Conservation (phyloP, 345 rosid species). For the Rhodamnia rubescens region DNA sequence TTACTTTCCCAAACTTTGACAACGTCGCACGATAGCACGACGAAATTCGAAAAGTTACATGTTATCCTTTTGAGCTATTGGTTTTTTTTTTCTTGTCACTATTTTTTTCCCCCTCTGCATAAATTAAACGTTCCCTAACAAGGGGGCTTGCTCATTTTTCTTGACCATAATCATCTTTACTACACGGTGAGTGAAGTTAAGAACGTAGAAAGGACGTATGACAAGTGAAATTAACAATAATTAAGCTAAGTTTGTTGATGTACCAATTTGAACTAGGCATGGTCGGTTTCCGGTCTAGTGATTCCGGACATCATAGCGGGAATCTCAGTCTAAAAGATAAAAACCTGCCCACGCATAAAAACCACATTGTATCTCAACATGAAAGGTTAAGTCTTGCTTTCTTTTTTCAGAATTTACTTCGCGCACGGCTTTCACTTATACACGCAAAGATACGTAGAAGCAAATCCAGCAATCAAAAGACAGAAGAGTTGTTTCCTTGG, state of each 20-base stretch:
- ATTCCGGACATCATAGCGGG: not conserved
- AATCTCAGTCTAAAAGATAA: not conserved
- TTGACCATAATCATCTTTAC: not conserved
- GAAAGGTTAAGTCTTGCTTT: not conserved
- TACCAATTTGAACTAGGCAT: too few relatives aligned
- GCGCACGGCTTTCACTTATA: too few relatives aligned
- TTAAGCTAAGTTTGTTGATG: not conserved
- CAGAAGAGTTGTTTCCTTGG: not conserved
- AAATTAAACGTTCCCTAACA: not conserved
- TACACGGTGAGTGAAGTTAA: not conserved
- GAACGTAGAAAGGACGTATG: not conserved
- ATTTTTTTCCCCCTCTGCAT: not conserved
- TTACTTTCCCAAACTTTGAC: not conserved
- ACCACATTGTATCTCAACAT: not conserved
- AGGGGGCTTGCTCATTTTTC: not conserved
- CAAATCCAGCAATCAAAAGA: not conserved
- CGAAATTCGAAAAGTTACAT: not conserved
- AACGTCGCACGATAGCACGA: not conserved
- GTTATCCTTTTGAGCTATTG: not conserved
- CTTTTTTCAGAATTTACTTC: not conserved
- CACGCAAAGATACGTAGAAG: too few relatives aligned
- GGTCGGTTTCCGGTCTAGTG: too few relatives aligned
- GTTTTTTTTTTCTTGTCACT: not conserved
- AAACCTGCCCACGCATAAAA: not conserved
- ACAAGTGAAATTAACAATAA: not conserved